These are phyloP conservation scores for Passiflora organensis DNA, from an alignment of 345 rosid genomes.

Conservation along the genomic window DNA sequence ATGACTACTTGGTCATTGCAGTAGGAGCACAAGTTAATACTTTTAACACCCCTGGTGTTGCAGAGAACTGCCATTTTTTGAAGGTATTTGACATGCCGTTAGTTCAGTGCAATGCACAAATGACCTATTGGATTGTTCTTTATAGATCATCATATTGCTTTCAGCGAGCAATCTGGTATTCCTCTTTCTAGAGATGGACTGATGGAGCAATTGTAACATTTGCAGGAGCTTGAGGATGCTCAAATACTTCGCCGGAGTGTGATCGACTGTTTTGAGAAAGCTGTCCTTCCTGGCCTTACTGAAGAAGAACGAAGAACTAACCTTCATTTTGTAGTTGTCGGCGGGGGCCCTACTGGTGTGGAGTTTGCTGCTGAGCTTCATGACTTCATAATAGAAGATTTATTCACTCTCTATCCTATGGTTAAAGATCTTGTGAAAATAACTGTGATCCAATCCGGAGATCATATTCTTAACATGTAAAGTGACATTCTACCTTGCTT, in stretches of 20 bases:
- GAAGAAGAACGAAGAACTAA: slow-evolving; percentile 69
- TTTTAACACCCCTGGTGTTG: slow-evolving; percentile 88
- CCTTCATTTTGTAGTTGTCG: slow-evolving; percentile 93
- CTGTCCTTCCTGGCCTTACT: slow-evolving; percentile 72
- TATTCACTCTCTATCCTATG: slow-evolving; percentile 56
- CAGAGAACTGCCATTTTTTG: slow-evolving; percentile 87
- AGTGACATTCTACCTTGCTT: not conserved
- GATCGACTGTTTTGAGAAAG: slow-evolving; percentile 86
- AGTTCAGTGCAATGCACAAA: no score
- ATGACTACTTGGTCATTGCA: slow-evolving; percentile 80
- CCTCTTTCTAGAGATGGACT: slow-evolving; percentile 5
- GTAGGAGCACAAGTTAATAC: slow-evolving; percentile 96
- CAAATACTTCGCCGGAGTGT: slow-evolving; percentile 78
- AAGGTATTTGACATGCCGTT: slow-evolving; percentile 46
- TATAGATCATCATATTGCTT: no score
- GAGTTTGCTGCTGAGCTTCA: slow-evolving; percentile 99
- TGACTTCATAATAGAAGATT: slow-evolving; percentile 73
- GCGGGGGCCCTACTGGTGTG: slow-evolving; percentile 99
- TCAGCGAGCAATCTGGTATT: not conserved
- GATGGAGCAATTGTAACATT: slow-evolving; percentile 6
- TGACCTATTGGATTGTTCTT: not conserved
- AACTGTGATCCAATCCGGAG: slow-evolving; percentile 84
- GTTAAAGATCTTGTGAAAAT: slow-evolving; percentile 73
- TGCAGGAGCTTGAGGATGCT: slow-evolving; percentile 94
- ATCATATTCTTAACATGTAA: slow-evolving; percentile 88